phyloP scores from a whole-genome alignment of 164 flowering plant species.

The Cinnamomum micranthum region DNA sequence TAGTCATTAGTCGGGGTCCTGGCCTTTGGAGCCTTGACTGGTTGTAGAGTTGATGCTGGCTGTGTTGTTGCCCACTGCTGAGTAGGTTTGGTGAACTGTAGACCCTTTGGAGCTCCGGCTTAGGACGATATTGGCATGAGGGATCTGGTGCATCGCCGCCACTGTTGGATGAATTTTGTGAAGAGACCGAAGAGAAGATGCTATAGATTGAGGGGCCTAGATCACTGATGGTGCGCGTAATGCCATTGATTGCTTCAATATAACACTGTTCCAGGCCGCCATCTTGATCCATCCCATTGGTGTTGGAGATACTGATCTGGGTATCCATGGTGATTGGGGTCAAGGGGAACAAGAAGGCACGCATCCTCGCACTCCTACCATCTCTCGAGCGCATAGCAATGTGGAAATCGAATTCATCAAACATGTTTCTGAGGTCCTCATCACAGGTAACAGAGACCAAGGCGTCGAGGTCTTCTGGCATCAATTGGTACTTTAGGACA shows the following conservation, averaged over 20 bases:
- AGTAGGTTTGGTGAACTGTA: slow-evolving; percentile 62
- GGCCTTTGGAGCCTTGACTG: slow-evolving; percentile 9
- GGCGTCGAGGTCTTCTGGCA: slow-evolving; percentile 75
- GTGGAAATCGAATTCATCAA: slow-evolving; percentile 63
- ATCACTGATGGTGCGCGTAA: slow-evolving; percentile 24
- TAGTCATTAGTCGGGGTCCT: background rate
- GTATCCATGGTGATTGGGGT: slow-evolving; percentile 25
- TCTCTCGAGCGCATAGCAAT: slow-evolving; percentile 12
- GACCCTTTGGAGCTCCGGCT: slow-evolving; percentile 36
- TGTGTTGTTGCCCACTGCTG: background rate
- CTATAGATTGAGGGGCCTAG: slow-evolving; percentile 21
- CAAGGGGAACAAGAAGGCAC: slow-evolving; percentile 66
- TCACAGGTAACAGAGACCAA: slow-evolving; percentile 68
- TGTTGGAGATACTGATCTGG: slow-evolving; percentile 3
- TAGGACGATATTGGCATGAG: slow-evolving; percentile 5
- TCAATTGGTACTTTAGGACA: slow-evolving; percentile 76
- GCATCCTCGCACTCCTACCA: slow-evolving; percentile 27
- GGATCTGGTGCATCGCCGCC: slow-evolving; percentile 15
- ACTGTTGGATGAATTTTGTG: slow-evolving; percentile 48
- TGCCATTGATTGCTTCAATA: slow-evolving; percentile 79
- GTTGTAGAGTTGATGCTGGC: background rate
- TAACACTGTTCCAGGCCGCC: slow-evolving; percentile 54
- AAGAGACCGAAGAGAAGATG: slow-evolving; percentile 49
- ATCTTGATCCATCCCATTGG: slow-evolving; percentile 15
- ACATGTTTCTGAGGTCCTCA: slow-evolving; percentile 80